Evolutionary conservation across 805 yeast genomes (phyloP).

Genomic region (Saccharomycopsis malanga): DNA sequence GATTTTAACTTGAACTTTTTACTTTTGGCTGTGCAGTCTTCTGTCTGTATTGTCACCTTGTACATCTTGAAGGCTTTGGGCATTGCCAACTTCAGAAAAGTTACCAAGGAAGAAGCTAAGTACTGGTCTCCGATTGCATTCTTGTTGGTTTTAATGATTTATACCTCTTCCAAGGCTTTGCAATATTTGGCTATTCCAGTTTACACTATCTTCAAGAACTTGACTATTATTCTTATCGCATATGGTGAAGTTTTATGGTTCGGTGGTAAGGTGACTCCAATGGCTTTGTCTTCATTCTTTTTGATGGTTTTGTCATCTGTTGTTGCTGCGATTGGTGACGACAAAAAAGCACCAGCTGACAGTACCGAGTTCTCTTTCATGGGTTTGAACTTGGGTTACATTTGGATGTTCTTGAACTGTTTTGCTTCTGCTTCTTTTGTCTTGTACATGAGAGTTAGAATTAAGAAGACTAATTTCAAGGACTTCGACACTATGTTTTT

Average conservation of each 20-base stretch:
- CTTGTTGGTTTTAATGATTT: constrained; percentile 86
- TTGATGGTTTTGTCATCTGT: constrained; percentile 95
- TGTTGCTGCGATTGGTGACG: constrained; percentile 88
- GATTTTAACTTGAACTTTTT: constrained; percentile 82
- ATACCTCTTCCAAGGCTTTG: constrained; percentile 92
- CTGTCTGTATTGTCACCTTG: constrained; percentile 73
- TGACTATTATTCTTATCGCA: constrained; percentile 93
- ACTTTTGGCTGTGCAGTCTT: constrained; percentile 79
- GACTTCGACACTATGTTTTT: constrained; percentile 98
- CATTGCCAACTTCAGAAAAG: constrained; percentile 77
- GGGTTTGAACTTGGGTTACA: constrained; percentile 65
- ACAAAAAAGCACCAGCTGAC: constrained; percentile 28
- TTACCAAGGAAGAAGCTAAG: constrained; percentile 81
- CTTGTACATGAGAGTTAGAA: constrained; percentile 93
- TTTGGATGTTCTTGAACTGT: constrained; percentile 97
- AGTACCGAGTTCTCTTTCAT: constrained; percentile 26
- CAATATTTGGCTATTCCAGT: constrained; percentile 90
- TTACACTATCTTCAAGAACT: constrained; percentile 95
- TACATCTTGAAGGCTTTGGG: constrained; percentile 65
- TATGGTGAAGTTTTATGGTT: constrained; percentile 98
- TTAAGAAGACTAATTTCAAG: constrained; percentile 91
- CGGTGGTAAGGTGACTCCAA: constrained; percentile 82
- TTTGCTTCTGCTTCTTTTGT: constrained; percentile 91
- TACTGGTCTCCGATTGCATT: constrained; percentile 95
- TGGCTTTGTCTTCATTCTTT: constrained; percentile 83